Evolutionary conservation across 2,329 filamentous ascomycete genomes (phyloP).

Genomic region (Aspergillus tanneri): DNA sequence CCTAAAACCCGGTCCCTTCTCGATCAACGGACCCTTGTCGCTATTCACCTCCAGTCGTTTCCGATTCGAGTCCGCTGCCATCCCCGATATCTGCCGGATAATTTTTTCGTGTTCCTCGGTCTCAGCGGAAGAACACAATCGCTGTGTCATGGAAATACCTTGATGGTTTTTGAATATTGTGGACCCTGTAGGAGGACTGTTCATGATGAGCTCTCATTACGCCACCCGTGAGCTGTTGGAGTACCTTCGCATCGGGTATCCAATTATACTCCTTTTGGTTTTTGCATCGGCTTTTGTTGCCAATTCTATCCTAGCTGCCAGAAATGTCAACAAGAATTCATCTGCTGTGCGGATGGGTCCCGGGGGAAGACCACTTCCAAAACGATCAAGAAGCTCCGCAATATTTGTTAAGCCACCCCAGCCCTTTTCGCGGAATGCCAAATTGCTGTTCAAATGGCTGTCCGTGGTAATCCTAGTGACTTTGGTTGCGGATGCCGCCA

Average conservation of each 20-base stretch:
- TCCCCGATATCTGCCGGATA: constrained; percentile 3
- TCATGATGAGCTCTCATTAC: constrained; percentile 38
- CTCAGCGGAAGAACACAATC: constrained; percentile 14
- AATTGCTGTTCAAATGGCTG: constrained; percentile 72
- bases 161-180: constrained; percentile 22
- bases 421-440: constrained; percentile 65
- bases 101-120: constrained; percentile 6
- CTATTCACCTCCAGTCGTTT: constrained; percentile 13
- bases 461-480: constrained; percentile 69
- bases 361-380: constrained; percentile 82
- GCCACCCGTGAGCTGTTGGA: constrained; percentile 46
- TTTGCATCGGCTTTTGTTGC: constrained; percentile 63
- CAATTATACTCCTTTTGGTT: constrained; percentile 62
- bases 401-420: constrained; percentile 50
- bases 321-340: constrained; percentile 46
- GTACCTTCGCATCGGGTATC: constrained; percentile 59
- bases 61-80: constrained; percentile 2
- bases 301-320: constrained; percentile 59
- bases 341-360: constrained; percentile 65
- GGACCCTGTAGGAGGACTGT: constrained; percentile 23
- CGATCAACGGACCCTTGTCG: constrained; percentile 7
- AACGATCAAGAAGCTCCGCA: constrained; percentile 54
- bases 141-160: constrained; percentile 37
- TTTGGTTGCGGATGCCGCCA: constrained; percentile 71
- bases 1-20: constrained; percentile 10